phyloP scores from a whole-genome alignment of 169 alveolate genomes.

The Plasmodium vivax region DNA sequence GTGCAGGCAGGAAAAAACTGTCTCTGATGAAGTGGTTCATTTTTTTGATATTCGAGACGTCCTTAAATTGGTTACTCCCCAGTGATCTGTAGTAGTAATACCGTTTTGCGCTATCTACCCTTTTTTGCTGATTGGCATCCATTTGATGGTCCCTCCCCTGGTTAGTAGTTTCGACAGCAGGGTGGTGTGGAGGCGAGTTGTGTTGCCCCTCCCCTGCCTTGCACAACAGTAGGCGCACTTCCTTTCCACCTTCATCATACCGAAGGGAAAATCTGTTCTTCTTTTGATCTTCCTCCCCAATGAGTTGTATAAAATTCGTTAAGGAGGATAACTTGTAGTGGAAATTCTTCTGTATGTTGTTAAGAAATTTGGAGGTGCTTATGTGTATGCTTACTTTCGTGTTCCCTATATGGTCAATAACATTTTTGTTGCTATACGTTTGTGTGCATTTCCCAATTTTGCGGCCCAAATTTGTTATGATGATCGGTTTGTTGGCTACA shows the following conservation, averaged over 20 bases:
- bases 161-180: neutral
- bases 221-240: neutral
- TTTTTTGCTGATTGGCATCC: neutral
- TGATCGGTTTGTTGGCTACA: slow-evolving; percentile 44
- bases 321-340: slow-evolving; percentile 38
- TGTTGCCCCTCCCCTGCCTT: neutral
- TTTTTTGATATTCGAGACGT: slow-evolving; percentile 65
- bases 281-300: slow-evolving; percentile 55
- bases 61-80: slow-evolving; percentile 71
- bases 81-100: slow-evolving; percentile 67
- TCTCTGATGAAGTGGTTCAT: slow-evolving; percentile 59
- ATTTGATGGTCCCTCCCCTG: neutral
- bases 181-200: neutral
- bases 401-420: slow-evolving; percentile 47
- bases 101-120: neutral
- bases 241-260: slow-evolving; percentile 4
- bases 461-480: slow-evolving; percentile 33
- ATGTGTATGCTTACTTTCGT: slow-evolving; percentile 73
- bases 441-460: slow-evolving; percentile 67
- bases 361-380: slow-evolving; percentile 46
- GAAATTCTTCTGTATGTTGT: slow-evolving; percentile 59
- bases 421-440: slow-evolving; percentile 16
- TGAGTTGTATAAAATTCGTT: slow-evolving; percentile 34
- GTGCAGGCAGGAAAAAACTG: slow-evolving; percentile 60
- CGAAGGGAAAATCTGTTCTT: slow-evolving; percentile 37